Evolutionary conservation across 148 eudicot genomes (phyloP).

Genomic region (Beta vulgaris): DNA sequence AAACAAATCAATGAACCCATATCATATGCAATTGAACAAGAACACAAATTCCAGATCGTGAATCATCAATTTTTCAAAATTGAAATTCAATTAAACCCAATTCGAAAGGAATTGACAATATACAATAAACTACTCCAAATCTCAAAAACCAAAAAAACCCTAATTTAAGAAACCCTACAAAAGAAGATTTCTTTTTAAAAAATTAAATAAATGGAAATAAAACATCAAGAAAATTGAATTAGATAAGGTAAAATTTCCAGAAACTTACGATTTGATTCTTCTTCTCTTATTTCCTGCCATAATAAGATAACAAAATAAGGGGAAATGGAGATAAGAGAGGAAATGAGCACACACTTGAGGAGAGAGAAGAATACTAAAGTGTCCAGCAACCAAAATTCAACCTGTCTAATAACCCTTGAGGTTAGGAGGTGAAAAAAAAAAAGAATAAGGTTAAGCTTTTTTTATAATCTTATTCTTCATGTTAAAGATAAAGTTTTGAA

Average conservation of each 20-base stretch:
- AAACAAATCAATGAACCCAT: slow-evolving; percentile 13
- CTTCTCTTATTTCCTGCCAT: slow-evolving; percentile 51
- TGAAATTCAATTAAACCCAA: slow-evolving; percentile 11
- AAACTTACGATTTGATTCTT: slow-evolving; percentile 48
- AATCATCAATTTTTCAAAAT: background rate
- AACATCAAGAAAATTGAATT: background rate
- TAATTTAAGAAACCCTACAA: slow-evolving; percentile 13
- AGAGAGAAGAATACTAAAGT: slow-evolving; percentile 16
- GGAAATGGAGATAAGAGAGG: slow-evolving; percentile 15
- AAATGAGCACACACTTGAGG: background rate
- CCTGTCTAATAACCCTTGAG: background rate
- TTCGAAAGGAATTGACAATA: background rate
- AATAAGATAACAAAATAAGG: background rate
- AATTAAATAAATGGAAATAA: slow-evolving; percentile 16
- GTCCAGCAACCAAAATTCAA: slow-evolving; percentile 19
- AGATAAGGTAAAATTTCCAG: background rate
- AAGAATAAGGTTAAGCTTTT: background rate
- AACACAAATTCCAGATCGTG: background rate
- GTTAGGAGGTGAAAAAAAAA: background rate
- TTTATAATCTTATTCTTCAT: background rate
- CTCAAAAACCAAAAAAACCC: slow-evolving; percentile 20
- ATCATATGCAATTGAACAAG: background rate
- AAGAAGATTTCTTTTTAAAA: background rate
- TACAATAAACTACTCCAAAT: slow-evolving; percentile 3
- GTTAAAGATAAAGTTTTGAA: background rate